Percentiles rank a stretch among this genome's conserved stretches.
Conservation (phyloP, 2,329 filamentous ascomycete genomes). For the Stromatinia cepivora region DNA sequence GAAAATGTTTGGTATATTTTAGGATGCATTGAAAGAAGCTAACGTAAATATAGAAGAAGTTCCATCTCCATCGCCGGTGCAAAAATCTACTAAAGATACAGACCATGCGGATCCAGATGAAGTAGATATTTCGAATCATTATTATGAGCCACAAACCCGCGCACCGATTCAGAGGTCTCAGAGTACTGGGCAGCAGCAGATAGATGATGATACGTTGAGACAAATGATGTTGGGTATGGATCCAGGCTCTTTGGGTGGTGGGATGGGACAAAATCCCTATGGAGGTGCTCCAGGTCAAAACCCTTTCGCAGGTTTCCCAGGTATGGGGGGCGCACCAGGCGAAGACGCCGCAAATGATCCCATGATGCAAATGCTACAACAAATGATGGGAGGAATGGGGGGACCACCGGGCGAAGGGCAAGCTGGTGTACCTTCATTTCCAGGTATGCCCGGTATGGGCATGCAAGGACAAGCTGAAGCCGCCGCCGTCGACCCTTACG, state of each 20-base stretch:
- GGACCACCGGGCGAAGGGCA: constrained; percentile 41
- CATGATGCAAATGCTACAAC: constrained; percentile 73
- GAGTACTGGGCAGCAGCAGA: constrained; percentile 36
- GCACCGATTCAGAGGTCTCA: constrained; percentile 44
- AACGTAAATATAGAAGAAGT: constrained; percentile 37
- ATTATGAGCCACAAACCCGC: constrained; percentile 56
- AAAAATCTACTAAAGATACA: neutral
- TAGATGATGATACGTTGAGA: constrained; percentile 61
- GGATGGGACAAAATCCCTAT: constrained; percentile 41
- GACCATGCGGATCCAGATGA: constrained; percentile 63
- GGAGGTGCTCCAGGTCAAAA: constrained; percentile 24
- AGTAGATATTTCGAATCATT: constrained; percentile 74
- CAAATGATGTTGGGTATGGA: constrained; percentile 64
- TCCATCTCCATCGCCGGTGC: constrained; percentile 40
- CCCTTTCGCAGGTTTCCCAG: constrained; percentile 32
- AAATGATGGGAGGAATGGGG: constrained; percentile 60
- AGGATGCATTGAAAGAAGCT: neutral
- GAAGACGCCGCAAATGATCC: constrained; percentile 52
- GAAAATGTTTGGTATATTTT: neutral
- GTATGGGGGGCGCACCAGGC: constrained; percentile 33
- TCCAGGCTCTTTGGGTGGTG: constrained; percentile 37
- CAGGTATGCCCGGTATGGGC: constrained; percentile 36
- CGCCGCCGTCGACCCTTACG: constrained; percentile 45
- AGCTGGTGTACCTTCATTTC: constrained; percentile 42
- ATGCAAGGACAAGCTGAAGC: constrained; percentile 31